A percentile compares a stretch with the other conserved stretches of the same genome.
Evolutionary conservation across 2,329 filamentous ascomycete genomes (phyloP).

Genomic region (Colletotrichum musicola): DNA sequence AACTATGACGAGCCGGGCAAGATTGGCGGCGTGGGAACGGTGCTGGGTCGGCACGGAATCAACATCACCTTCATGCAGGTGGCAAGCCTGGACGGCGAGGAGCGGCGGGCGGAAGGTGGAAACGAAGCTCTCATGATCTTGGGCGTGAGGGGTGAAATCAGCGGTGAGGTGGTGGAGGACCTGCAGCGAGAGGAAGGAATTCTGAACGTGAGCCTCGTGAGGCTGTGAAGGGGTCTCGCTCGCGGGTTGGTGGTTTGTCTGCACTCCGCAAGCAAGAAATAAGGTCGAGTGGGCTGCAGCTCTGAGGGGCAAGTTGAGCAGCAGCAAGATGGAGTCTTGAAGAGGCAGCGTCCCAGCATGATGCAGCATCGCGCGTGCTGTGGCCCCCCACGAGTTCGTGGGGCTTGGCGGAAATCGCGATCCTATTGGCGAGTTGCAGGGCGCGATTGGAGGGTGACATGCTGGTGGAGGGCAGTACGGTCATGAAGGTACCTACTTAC

Average conservation of each 20-base stretch:
- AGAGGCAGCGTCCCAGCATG: background rate
- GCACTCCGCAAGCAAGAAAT: background rate
- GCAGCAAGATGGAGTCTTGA: conserved; percentile 8
- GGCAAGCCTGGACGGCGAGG: conserved; percentile 62
- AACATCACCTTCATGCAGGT: conserved; percentile 89
- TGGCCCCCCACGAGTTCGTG: conserved; percentile 32
- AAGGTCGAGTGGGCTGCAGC: background rate
- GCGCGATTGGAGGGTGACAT: background rate
- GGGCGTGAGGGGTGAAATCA: conserved; percentile 76
- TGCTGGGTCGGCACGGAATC: conserved; percentile 76
- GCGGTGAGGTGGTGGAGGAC: conserved; percentile 65
- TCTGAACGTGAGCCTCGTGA: conserved; percentile 66
- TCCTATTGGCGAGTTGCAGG: conserved; percentile 21
- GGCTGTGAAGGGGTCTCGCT: conserved; percentile 48
- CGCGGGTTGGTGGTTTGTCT: background rate
- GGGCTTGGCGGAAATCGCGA: conserved; percentile 21
- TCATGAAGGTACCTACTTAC: background rate
- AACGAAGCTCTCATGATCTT: conserved; percentile 87
- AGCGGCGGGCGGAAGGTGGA: conserved; percentile 46
- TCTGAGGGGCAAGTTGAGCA: background rate
- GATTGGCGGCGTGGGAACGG: conserved; percentile 82
- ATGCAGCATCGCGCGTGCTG: no score
- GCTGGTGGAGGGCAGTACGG: background rate
- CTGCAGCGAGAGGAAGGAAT: conserved; percentile 65
- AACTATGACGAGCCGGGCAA: conserved; percentile 87